Evolutionary conservation across 2,329 filamentous ascomycete species (phyloP).

Genomic region (Sordariomycetes sp.): DNA sequence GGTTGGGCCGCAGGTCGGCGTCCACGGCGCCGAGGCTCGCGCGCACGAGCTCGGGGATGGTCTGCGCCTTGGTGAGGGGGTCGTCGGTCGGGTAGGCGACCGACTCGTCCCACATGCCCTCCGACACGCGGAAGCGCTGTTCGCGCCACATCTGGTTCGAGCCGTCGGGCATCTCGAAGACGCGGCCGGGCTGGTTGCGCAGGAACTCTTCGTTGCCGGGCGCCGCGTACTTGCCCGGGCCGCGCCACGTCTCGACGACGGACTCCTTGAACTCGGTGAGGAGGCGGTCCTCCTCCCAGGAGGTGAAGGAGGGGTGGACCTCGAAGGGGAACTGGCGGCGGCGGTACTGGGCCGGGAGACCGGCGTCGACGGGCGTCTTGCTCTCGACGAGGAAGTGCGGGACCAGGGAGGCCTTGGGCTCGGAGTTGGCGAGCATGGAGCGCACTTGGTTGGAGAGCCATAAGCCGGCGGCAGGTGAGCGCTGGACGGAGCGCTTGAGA

Average conservation of each 20-base stretch:
- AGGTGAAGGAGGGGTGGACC: slow-evolving; percentile 61
- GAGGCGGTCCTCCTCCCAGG: slow-evolving; percentile 83
- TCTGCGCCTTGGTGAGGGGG: slow-evolving; percentile 53
- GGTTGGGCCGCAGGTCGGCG: slow-evolving; percentile 72
- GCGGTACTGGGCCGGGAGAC: slow-evolving; percentile 64
- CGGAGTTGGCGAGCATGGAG: slow-evolving; percentile 59
- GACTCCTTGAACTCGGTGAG: slow-evolving; percentile 96
- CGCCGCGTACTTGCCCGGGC: slow-evolving; percentile 55
- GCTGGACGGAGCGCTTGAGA: slow-evolving; percentile 78
- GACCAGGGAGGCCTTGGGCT: slow-evolving; percentile 62
- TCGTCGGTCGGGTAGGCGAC: slow-evolving; percentile 49
- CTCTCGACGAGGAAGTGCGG: slow-evolving; percentile 82
- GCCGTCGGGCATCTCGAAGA: slow-evolving; percentile 95
- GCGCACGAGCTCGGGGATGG: slow-evolving; percentile 74
- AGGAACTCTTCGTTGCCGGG: slow-evolving; percentile 68
- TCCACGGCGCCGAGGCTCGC: slow-evolving; percentile 71
- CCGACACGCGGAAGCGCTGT: slow-evolving; percentile 76
- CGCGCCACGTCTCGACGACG: slow-evolving; percentile 87
- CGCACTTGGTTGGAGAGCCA: slow-evolving; percentile 87
- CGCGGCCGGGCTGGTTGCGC: slow-evolving; percentile 62
- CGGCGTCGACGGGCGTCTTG: slow-evolving; percentile 82
- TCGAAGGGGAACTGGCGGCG: slow-evolving; percentile 58
- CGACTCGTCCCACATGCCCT: slow-evolving; percentile 84
- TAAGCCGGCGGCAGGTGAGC: slow-evolving; percentile 75
- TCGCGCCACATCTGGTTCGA: slow-evolving; percentile 91